Base-by-base conservation (phyloP, 805 yeast genomes). In the Ogataea allantospora region DNA sequence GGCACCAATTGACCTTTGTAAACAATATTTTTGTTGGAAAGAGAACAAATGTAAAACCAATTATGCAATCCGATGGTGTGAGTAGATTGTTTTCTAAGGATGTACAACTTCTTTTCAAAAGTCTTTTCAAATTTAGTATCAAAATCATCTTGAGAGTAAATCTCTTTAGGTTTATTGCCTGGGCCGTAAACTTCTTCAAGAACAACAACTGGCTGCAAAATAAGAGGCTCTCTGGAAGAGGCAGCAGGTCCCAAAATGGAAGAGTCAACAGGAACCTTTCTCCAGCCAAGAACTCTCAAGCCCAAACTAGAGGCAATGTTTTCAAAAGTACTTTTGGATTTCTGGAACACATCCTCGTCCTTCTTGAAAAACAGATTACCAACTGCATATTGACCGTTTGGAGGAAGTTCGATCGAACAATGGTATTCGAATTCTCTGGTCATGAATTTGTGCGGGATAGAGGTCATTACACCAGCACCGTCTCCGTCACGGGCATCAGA, bases 1-100 rank as follows among this genome's bases (percentile, higher is more conserved):
- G 99, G 99, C 11, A 95, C 95, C 57, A 91, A 76, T 68, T 93
- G 99, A 54, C 99, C 99, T 69, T 91, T 91, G 75, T 91, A 91
- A 39, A 93, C 97, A 53, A 91, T 91, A 60, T 88, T 83, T 59
- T 79, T 82, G 65, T 83, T 83, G 38, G 93, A 82, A 44, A 91
- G 70, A 5, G 98, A 91, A 67, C 96, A 89, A 51, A 89, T 88
- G 71, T 91, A 91, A 67, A 91, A 91, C 97, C 98, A 91, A 65
- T 91, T 89, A 69, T 89, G 95, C 50, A 89, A 70, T 14, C 97
- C 97, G 55, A 91, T 89, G 37, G 89, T 76, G 62, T 84, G 95
- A 10, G 96, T 79, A 6, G 95, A 75, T 64, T 84, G 93, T 64
- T 91, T 91, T 65, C 98, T 77, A 50, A 91, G 70, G 33, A 91